Evolutionary conservation across 2,329 filamentous ascomycete species (phyloP), one percentile per base, ranked within the genome.

Genomic region (Aspergillus calidoustus): DNA sequence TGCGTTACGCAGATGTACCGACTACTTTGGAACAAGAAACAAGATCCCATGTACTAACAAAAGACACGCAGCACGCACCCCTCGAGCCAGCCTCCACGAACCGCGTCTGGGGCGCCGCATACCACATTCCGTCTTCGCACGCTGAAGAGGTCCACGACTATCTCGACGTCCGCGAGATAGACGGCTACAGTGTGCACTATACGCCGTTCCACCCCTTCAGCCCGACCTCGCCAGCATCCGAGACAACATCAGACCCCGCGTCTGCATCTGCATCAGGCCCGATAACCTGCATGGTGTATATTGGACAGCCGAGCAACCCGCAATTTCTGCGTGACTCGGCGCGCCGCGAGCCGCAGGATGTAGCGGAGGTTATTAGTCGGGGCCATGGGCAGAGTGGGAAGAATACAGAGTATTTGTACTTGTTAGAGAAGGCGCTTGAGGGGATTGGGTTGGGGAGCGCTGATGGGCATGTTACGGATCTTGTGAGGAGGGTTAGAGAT

Each of bases 121-220:
- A 97, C 80, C 91, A 94, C 72, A 94, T 97, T 77, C 83, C 85
- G 30, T 78, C 88, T 7, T 82, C 86, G 2, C 85, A 88, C 67
- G 92, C 96, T 23, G 84, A 87, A 63, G 89, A 94, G 79, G 94
- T 97, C 4, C 89, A 91, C 68, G 85, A 89, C 61, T 97, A 97
- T 76, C 91, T 99, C 52, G 93, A 98, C 77, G 94, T 97, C 67
- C 89, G 95, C 50, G 95, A 99, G 79, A 97, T 98, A 74, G 97
- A 98, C 79, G 95, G 95, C 28, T 99, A 99, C 79, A 91, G 89
- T 57, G 96, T 97, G 68, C 93, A 97, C 78, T 92, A 93, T 77
- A 92, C 93, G 30, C 87, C 90, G 0, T 97, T 98, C 76, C 83
- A 93, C 70, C 88, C 89, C 7, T 83, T 86, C 4, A 66, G 76